phyloP scores from a whole-genome alignment of 148 eudicot species.

The Dianthus caryophyllus region DNA sequence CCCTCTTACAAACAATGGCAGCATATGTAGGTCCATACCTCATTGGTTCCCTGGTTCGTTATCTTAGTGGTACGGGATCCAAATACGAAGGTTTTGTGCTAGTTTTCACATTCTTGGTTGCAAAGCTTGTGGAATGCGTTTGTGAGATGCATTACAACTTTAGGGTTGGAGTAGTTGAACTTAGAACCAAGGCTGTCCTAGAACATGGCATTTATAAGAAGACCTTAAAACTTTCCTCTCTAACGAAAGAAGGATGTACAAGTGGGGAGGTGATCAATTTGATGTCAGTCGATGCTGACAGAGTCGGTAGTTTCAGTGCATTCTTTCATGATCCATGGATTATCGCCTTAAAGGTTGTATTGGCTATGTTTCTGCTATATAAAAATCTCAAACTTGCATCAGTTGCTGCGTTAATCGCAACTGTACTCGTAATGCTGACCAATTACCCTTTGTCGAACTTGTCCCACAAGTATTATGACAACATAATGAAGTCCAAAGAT shows the following conservation, averaged over 20 bases:
- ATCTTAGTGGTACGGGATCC: constrained; percentile 32
- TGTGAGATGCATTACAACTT: constrained; percentile 25
- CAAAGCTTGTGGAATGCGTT: constrained; percentile 28
- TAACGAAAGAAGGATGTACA: constrained; percentile 27
- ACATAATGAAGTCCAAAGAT: background rate
- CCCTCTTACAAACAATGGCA: constrained; percentile 26
- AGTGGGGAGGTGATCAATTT: constrained; percentile 34
- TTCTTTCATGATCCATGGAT: constrained; percentile 30
- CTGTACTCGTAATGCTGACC: constrained; percentile 5
- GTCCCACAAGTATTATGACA: background rate
- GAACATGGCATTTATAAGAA: constrained; percentile 24
- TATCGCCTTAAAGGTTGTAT: constrained; percentile 16
- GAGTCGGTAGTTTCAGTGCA: constrained; percentile 22
- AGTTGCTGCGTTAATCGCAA: constrained; percentile 25
- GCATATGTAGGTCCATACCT: constrained; percentile 45
- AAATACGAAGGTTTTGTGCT: constrained; percentile 27
- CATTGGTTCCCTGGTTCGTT: constrained; percentile 43
- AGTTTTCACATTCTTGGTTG: constrained; percentile 24
- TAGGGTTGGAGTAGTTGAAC: constrained; percentile 20
- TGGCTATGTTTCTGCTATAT: constrained; percentile 30
- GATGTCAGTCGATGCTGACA: constrained; percentile 35
- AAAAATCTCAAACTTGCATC: constrained; percentile 32
- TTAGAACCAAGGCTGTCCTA: constrained; percentile 25
- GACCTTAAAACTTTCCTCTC: constrained; percentile 26
- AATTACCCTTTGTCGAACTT: background rate